These are phyloP conservation scores for Orbilia ellipsospora DNA, from an alignment of 2,329 filamentous ascomycete genomes.

Conservation along the genomic window DNA sequence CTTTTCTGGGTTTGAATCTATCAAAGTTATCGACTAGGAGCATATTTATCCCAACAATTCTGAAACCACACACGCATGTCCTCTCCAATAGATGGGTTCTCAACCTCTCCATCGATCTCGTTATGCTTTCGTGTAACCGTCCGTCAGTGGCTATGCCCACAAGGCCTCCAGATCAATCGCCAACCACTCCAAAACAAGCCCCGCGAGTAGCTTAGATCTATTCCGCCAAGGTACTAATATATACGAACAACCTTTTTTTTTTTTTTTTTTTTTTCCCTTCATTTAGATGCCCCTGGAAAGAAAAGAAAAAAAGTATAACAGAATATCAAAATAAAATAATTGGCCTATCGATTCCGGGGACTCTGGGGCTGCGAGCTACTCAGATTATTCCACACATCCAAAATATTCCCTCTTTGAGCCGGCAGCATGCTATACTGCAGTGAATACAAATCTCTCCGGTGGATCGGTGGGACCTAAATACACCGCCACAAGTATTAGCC, in stretches of 20 bases:
- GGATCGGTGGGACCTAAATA: constrained; percentile 80
- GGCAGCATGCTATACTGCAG: constrained; percentile 98
- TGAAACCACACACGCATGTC: constrained; percentile 2
- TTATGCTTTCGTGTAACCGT: background rate
- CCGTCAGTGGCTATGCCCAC: background rate
- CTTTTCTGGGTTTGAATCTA: background rate
- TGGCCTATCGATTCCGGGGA: constrained; percentile 34
- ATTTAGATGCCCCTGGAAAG: background rate
- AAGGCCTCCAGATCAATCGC: constrained; percentile 7
- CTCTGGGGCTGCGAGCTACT: constrained; percentile 63
- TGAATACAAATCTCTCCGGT: constrained; percentile 92
- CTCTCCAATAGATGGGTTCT: background rate
- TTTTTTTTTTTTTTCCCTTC: too few species aligned
- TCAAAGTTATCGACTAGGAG: background rate
- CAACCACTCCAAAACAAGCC: background rate
- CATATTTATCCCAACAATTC: constrained; percentile 9
- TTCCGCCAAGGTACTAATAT: too few species aligned
- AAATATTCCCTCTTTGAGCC: constrained; percentile 78
- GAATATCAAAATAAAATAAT: background rate
- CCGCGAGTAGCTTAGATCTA: background rate
- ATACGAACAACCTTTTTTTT: background rate
- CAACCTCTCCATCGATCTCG: background rate
- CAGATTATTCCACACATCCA: constrained; percentile 84
- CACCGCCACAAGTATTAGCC: background rate
- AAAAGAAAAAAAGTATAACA: background rate